A percentile compares a stretch with the other conserved stretches of the same genome.
Conservation (phyloP, 192 early-diverging fungal species). For the Coemansia sp. region DNA sequence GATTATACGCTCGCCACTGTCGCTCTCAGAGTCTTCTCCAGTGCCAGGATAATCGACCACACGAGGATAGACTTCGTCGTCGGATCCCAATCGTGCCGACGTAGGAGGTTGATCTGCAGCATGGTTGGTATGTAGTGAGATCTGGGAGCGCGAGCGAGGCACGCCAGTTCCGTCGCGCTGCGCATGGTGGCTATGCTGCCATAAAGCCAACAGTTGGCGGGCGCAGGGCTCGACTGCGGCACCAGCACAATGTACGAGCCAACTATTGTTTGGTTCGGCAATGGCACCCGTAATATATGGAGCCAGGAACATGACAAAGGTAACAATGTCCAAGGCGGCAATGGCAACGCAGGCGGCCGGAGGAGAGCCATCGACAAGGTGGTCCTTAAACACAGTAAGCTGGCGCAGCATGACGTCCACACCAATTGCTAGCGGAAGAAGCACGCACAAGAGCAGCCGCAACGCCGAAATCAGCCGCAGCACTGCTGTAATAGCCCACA, state of each 20-base stretch:
- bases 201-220: background rate
- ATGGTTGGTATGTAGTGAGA: constrained; percentile 45
- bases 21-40: constrained; percentile 9
- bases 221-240: constrained; percentile 8
- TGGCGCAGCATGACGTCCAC: constrained; percentile 45
- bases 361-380: constrained; percentile 43
- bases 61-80: constrained; percentile 4
- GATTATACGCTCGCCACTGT: constrained; percentile 8
- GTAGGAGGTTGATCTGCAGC: background rate
- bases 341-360: constrained; percentile 35
- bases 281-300: constrained; percentile 34
- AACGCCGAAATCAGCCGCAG: constrained; percentile 9
- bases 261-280: constrained; percentile 21
- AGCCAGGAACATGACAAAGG: constrained; percentile 38
- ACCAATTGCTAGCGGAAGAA: constrained; percentile 31
- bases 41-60: constrained; percentile 2
- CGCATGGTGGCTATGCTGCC: background rate
- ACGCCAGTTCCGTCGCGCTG: background rate
- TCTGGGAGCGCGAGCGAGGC: constrained; percentile 32
- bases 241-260: constrained; percentile 20
- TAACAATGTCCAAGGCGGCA: constrained; percentile 30
- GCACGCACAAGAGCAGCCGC: constrained; percentile 24
- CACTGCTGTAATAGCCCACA: background rate
- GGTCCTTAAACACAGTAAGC: constrained; percentile 43
- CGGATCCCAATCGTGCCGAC: background rate